Conservation (phyloP, 2,329 filamentous ascomycete species). For the Colletotrichum camelliae region DNA sequence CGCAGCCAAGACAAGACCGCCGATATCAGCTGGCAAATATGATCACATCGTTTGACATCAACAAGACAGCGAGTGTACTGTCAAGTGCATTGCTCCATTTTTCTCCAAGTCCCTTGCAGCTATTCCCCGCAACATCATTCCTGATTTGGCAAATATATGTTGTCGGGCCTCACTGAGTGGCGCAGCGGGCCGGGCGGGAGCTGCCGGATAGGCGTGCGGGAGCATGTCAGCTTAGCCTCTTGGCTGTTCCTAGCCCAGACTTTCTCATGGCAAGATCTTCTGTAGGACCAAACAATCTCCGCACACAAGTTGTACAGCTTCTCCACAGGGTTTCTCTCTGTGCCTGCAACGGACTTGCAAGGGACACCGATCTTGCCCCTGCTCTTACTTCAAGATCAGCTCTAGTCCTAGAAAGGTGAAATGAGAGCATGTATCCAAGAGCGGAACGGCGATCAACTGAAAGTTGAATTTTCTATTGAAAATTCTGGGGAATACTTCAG, state of each 20-base stretch:
- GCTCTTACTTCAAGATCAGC: accelerated
- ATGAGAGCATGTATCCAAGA: accelerated
- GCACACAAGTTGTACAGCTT: not conserved
- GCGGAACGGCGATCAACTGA: not conserved
- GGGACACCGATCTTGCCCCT: not conserved
- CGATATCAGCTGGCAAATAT: accelerated
- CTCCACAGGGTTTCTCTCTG: not conserved
- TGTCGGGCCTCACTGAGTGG: not conserved
- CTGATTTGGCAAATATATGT: not conserved
- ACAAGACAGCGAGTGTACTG: accelerated
- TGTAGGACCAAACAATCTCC: accelerated
- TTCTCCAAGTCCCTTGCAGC: not conserved
- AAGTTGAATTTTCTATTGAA: accelerated
- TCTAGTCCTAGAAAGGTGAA: not conserved
- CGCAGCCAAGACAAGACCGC: not conserved
- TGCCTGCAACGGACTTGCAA: not conserved
- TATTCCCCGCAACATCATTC: not conserved
- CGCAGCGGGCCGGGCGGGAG: not conserved
- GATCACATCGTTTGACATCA: not conserved
- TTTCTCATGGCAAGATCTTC: accelerated
- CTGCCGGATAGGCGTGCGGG: not conserved
- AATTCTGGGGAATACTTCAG: accelerated
- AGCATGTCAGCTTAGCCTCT: not conserved
- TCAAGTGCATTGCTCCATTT: accelerated
- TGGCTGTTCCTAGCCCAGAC: not conserved